Evolutionary conservation across 768 basidiomycete genomes (phyloP), one percentile per base, ranked within the genome.

Genomic region (Auricularia auricula-judae): DNA sequence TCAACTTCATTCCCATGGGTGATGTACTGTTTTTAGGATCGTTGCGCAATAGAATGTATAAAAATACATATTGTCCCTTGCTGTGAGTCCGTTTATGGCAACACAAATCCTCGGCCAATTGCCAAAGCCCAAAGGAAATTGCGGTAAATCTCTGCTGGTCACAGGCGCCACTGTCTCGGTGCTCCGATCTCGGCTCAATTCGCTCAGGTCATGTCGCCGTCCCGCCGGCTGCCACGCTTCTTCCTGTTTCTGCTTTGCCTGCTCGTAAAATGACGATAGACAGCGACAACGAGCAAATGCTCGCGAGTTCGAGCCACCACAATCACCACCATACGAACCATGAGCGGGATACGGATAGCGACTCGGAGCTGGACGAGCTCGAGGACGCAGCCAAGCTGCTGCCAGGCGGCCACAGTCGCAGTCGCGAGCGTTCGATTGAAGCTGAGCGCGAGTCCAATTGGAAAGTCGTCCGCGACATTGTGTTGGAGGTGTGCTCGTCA

Each of bases 401-500:
- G 14, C 47, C 47, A 1, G 47, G 18, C 10, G 47, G 18, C 18
- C 47, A 18, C 14, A 51, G 18, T 5, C 47, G 47, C 14, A 18
- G 16, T 10, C 47, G 47, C 47, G 10, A 51, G 47, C 8, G 16
- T 2, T 59, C 56, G 8, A 42, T 42, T 7, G 23, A 59, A 10
- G 56, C 56, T 29, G 56, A 59, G 56, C 14, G 14, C 23, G 56
- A 59, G 23, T 33, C 56, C 21, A 35, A 59, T 29, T 33, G 56
- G 56, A 59, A 59, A 29, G 62, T 66, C 63, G 63, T 64, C 4
- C 33, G 44, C 12, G 73, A 80, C 43, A 88, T 91, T 62, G 85
- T 90, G 47, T 72, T 88, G 29, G 89, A 92, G 82, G 90, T 90
- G 70, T 54, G 80, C 76, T 51, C 11, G 16, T 18, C 36, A 11